Evolutionary conservation across 441 rosid species (phyloP).

Genomic region (Euphorbia celastroides): DNA sequence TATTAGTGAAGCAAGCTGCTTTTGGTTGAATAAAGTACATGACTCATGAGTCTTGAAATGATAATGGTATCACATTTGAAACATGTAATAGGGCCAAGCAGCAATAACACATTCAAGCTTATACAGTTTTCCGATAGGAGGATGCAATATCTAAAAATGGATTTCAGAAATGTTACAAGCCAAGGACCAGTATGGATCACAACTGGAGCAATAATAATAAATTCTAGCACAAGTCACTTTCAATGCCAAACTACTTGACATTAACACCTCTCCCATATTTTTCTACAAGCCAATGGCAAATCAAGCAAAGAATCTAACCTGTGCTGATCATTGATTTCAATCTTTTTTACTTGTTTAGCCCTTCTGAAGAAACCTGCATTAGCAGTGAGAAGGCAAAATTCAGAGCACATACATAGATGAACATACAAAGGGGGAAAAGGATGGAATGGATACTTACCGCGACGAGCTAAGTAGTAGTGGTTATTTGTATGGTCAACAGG

Average conservation of each 20-base stretch:
- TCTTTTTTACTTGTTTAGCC: constrained; percentile 68
- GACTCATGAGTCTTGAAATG: neutral
- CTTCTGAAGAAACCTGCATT: constrained; percentile 68
- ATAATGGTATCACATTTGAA: neutral
- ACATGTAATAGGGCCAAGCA: neutral
- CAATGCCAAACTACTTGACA: constrained; percentile 1
- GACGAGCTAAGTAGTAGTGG: constrained; percentile 26
- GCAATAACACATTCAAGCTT: neutral
- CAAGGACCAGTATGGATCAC: no score
- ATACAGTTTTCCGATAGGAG: neutral
- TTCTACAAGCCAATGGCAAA: neutral
- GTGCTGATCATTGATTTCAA: constrained; percentile 75
- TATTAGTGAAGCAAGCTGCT: neutral
- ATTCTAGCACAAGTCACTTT: neutral
- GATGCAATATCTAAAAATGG: neutral
- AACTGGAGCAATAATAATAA: neutral
- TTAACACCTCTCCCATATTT: neutral
- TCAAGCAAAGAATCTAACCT: constrained; percentile 38
- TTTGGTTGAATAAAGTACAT: neutral
- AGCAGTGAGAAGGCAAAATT: neutral
- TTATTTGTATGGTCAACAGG: constrained; percentile 24
- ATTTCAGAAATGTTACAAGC: no score
- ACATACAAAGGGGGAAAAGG: neutral
- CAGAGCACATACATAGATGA: neutral
- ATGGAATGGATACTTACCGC: constrained; percentile 36